Percentiles rank a stretch among this genome's conserved stretches.
Evolutionary conservation across 163 green algal genomes (phyloP).

Genomic region (Botryococcus braunii): DNA sequence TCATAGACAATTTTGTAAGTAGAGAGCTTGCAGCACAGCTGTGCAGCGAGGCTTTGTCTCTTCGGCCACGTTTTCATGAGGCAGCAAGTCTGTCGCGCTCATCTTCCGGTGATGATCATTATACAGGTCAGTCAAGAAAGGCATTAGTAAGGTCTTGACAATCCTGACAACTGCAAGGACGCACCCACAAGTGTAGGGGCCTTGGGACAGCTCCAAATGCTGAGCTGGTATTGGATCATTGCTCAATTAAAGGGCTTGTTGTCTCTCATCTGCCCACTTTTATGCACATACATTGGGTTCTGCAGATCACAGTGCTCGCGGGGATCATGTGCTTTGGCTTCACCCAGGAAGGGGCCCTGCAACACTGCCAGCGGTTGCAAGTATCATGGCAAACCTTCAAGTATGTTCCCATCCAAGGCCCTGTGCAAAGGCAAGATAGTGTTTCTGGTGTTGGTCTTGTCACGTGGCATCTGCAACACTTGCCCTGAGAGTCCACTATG

Average conservation of each 20-base stretch:
- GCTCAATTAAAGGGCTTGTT: background rate
- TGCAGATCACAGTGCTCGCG: slow-evolving; percentile 18
- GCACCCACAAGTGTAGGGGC: background rate
- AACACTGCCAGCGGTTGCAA: background rate
- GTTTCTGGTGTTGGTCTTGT: background rate
- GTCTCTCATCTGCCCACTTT: background rate
- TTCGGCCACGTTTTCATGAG: background rate
- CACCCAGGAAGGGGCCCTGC: slow-evolving; percentile 6
- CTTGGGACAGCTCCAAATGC: background rate
- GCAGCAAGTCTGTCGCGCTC: background rate
- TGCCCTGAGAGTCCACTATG: background rate
- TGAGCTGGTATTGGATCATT: background rate
- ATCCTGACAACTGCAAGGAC: background rate
- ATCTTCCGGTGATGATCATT: background rate
- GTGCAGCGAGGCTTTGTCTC: slow-evolving; percentile 18
- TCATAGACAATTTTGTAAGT: slow-evolving; percentile 46
- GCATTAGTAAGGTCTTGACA: background rate
- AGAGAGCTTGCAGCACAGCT: slow-evolving; percentile 27
- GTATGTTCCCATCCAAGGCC: background rate
- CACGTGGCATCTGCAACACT: slow-evolving; percentile 1
- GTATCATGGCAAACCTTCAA: background rate
- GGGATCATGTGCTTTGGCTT: slow-evolving; percentile 20
- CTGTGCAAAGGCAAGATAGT: background rate
- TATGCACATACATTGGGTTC: background rate
- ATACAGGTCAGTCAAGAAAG: background rate